Base-by-base conservation (phyloP, 495 filamentous ascomycete genomes). In the Penicillium antarcticum region DNA sequence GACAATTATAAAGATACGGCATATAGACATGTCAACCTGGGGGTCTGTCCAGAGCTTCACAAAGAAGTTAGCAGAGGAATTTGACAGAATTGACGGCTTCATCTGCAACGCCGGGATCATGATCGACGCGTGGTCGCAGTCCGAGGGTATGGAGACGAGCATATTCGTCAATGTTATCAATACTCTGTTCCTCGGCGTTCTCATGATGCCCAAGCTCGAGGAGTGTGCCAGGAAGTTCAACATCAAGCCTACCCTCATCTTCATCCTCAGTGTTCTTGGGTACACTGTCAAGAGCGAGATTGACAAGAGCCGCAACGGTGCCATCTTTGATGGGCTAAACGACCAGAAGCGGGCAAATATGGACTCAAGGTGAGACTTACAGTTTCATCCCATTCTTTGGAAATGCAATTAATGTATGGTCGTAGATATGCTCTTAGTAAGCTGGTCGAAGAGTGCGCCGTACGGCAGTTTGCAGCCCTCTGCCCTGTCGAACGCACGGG, bases 371-470 rank as follows among this genome's bases (percentile, higher is more conserved):
- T 45, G 26, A 5, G 21, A n/a, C n/a, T 23, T 23, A 3, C 5
- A 3, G 21, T 23, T 23, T 5, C 21, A 23, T 3, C 5, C 23
- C 12, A 24, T 12, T 5, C 31, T 18, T 12, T 45, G 11, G 5
- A 3, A 23, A 3, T 23, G 21, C 21, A 51, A 60, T 67, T 44
- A 71, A 66, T 47, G 52, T 37, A 18, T 4, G 17, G 38, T 21
- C 38, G 19, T 4, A 60, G 61, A 39, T 65, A 65, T 32, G 44
- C 49, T 21, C 42, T 58, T 4, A 71, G 63, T 37, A 77, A 79
- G 56, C 47, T 77, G 8, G 45, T 79, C 48, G 65, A 52, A 24
- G 63, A 72, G 24, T 70, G 69, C 19, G 61, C 54, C 26, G 50
- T 64, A 8, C 60, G 63, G 31, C 63, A 75, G 34, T 48, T 75